Evolutionary conservation across 768 basidiomycete genomes (phyloP), one percentile per base, ranked within the genome.

Genomic region (Termitomyces sp.): DNA sequence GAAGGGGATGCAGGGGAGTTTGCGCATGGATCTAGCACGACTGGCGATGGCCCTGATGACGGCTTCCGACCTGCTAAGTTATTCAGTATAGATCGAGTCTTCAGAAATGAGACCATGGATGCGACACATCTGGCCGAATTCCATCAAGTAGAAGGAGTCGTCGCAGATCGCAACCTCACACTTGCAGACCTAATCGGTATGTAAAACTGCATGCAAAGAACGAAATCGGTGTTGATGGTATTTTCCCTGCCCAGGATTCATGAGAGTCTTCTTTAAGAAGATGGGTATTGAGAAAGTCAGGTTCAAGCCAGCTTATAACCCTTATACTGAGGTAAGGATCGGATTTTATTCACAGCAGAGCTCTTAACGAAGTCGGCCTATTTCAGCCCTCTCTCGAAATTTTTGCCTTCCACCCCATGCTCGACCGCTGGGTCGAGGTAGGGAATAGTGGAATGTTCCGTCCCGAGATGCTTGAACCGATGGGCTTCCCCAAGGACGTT

Each of bases 361-460:
- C 26, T 46, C 16, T 14, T 35, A 20, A 57, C 50, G 40, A 18
- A 40, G 35, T 48, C 10, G 44, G 40, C 28, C 51, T 51, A 61
- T 58, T 43, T 26, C 63, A 95, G 91, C 95, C 95, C 6, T 96
- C 95, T 1, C 84, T 98, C 48, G 97, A 99, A 76, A 96, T 99
- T 61, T 99, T 98, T 74, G 95, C 95, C 32, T 99, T 95, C 83
- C 97, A 99, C 68, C 93, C 95, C 41, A 84, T 88, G 74, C 82
- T 98, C 41, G 80, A 91, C 71, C 90, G 91, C 67, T 97, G 95
- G 94, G 95, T 98, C 38, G 96, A 98, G 73, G 93, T 98, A 35
- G 96, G 96, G 38, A 98, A 98, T 76, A 96, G 94, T 69, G 97
- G 97, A 26, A 96, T 99, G 91, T 99, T 99, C 87, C 86, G 97